These are phyloP conservation scores for Penicillium soppii DNA, from an alignment of 495 filamentous ascomycete genomes.

Conservation along the genomic window DNA sequence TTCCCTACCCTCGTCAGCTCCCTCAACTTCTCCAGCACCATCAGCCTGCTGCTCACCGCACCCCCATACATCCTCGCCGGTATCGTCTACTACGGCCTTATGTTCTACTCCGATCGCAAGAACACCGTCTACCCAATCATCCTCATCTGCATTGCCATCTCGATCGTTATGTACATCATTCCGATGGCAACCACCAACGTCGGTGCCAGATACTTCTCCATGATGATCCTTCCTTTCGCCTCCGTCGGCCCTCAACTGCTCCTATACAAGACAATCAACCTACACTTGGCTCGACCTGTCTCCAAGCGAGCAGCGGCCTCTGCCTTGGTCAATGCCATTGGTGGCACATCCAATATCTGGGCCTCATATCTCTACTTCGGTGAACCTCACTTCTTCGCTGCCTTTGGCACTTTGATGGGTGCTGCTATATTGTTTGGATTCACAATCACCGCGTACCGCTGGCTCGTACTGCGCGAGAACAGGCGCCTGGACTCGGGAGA, in stretches of 20 bases:
- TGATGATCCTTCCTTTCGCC: conserved; percentile 30
- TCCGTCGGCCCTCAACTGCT: conserved; percentile 31
- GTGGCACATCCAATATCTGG: conserved; percentile 42
- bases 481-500: conserved; percentile 32
- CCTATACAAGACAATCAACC: conserved; percentile 31
- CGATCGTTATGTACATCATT: conserved; percentile 28
- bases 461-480: conserved; percentile 37
- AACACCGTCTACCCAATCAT: conserved; percentile 25
- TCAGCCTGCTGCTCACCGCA: conserved; percentile 39
- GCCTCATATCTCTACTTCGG: conserved; percentile 37
- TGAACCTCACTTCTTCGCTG: conserved; percentile 34
- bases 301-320: conserved; percentile 31
- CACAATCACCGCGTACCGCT: conserved; percentile 34
- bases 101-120: conserved; percentile 28
- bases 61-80: conserved; percentile 28
- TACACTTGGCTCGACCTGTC: conserved; percentile 26
- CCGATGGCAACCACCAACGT: conserved; percentile 21
- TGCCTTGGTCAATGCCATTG: conserved; percentile 32
- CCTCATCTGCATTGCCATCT: conserved; percentile 21
- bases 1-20: conserved; percentile 77
- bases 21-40: conserved; percentile 58
- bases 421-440: conserved; percentile 29
- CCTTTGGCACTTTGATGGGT: conserved; percentile 36
- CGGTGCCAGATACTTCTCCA: conserved; percentile 29
- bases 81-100: conserved; percentile 21